Base-by-base conservation (phyloP, 306 rosid genomes). In the Acacia melanoxylon region DNA sequence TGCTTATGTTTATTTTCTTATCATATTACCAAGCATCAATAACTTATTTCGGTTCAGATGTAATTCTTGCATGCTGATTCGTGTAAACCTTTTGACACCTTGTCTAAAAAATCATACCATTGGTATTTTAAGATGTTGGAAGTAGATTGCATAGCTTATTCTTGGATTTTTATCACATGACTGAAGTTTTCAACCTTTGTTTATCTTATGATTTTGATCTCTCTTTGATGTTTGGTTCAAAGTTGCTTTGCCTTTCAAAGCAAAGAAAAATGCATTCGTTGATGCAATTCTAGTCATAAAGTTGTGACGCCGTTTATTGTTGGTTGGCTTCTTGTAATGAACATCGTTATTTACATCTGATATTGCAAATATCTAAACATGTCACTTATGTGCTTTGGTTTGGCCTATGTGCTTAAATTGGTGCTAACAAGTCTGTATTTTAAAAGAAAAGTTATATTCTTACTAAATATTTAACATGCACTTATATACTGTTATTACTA, bases 401-500 rank as follows among this genome's bases (percentile, higher is more conserved):
- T 46, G 52, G 52, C 17, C 52, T 46, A 46, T 46, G 52, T 46
- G 52, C 14, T 46, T 46, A 46, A 46, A 46, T 46, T 46, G 52
- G 52, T 46, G 52, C 29, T 13, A 51, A 65, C 72, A 51, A 66
- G 7, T 51, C 5, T 73, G 19, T 54, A 40, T 65, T 61, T n/a
- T 11, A 31, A 17, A 52, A 31, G 8, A 22, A 52, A 66, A 37
- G 5, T 56, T 62, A 45, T 41, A 35, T 44, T 16, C 8, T 42
- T 20, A 5, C 40, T 35, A 5, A 29, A n/a, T 46, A 45, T 44
- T 7, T 14, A 24, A 24, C 51, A 24, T 37, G 27, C 37, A 61
- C 46, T 75, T 74, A 0, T 48, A 31, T 8, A 35, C 40, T 45
- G 72, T 40, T 80, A 65, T 77, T 48, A 17, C 77, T 8, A 82